phyloP scores from a whole-genome alignment of 139 green algal species.

The Pleodorina starrii region DNA sequence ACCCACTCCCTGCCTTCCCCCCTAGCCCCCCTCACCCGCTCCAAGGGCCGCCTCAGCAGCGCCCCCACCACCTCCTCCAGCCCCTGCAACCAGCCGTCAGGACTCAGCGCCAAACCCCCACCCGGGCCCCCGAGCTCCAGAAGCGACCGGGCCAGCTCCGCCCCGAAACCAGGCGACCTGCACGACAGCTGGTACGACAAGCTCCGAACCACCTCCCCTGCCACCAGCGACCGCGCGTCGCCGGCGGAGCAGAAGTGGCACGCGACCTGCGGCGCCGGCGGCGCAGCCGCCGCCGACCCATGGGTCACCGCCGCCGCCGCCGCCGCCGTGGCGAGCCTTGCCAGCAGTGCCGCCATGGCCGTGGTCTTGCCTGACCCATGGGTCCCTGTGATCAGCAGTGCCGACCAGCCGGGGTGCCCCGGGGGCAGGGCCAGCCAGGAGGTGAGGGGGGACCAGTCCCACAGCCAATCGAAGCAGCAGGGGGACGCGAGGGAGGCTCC shows the following conservation, averaged over 20 bases:
- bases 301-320: background rate
- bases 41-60: constrained; percentile 23
- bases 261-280: background rate
- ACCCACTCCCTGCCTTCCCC: background rate
- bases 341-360: background rate
- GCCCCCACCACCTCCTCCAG: constrained; percentile 28
- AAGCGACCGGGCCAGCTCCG: constrained; percentile 5
- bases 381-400: background rate
- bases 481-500: background rate
- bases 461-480: constrained; percentile 23
- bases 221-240: constrained; percentile 16
- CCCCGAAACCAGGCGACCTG: background rate
- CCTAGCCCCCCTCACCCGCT: constrained; percentile 6
- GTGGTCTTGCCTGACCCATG: constrained; percentile 26
- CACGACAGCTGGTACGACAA: constrained; percentile 38
- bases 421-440: constrained; percentile 28
- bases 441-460: constrained; percentile 19
- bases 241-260: constrained; percentile 21
- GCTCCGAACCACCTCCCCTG: constrained; percentile 26
- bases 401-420: background rate
- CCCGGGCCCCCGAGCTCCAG: constrained; percentile 12
- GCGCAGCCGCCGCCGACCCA: background rate
- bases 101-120: constrained; percentile 1
- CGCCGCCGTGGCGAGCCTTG: background rate
- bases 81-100: constrained; percentile 31